These are phyloP conservation scores for Diaporthe vaccinii DNA, from an alignment of 2,329 filamentous ascomycete genomes.

Conservation along the genomic window DNA sequence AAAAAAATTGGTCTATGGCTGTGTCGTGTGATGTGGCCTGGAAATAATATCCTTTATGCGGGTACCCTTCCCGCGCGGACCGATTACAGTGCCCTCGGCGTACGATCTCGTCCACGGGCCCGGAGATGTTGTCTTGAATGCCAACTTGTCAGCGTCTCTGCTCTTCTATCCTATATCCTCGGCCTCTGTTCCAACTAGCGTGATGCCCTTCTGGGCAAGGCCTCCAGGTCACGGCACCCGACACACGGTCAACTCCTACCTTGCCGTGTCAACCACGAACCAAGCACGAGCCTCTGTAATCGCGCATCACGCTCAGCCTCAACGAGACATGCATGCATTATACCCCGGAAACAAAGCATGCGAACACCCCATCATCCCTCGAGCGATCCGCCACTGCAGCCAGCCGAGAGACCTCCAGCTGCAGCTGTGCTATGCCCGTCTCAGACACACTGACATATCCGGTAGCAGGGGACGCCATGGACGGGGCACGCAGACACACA, in stretches of 20 bases:
- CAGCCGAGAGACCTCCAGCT: not conserved
- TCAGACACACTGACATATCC: constrained; percentile 1
- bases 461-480: not conserved
- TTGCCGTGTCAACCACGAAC: too few species aligned
- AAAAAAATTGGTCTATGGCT: too few species aligned
- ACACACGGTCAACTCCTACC: not conserved
- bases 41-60: not conserved
- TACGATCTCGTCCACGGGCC: not conserved
- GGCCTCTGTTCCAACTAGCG: not conserved
- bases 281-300: not conserved
- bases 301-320: not conserved
- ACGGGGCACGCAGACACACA: not conserved
- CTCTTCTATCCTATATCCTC: too few species aligned
- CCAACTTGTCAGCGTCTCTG: not conserved
- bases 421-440: constrained; percentile 11
- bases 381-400: not conserved
- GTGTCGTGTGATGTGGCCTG: constrained; percentile 8
- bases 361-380: constrained; percentile 3
- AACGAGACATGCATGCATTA: constrained; percentile 7
- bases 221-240: not conserved
- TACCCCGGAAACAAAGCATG: not conserved
- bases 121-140: not conserved
- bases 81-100: too few species aligned
- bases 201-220: not conserved
- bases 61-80: not conserved